Base-by-base conservation (phyloP, 2,329 filamentous ascomycete genomes). In the Zalaria sp. region DNA sequence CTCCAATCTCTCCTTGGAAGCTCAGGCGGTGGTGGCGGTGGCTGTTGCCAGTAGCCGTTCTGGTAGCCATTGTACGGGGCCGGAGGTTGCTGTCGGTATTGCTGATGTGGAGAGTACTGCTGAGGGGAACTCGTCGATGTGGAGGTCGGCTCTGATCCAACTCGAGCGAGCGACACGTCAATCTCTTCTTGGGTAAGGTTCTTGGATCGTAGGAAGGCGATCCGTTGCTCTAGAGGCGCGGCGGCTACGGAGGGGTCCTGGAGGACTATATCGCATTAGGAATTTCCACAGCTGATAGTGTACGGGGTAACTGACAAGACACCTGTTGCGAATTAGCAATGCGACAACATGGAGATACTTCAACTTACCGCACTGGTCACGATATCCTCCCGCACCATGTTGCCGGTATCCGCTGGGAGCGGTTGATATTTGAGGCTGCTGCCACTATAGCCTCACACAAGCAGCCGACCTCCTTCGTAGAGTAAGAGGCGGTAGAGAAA, bases 151-250 rank as follows among this genome's bases (percentile, higher is more conserved):
- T 72, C 74, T 53, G 77, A 77, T 48, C 81, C 79, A 37, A 77
- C 78, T 55, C 89, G 79, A 35, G 83, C 73, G 50, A 98, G 73
- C 10, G 93, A 83, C 32, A 77, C 71, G 57, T 91, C 84, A 55
- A 98, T 83, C 65, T 98, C 93, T 63, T 96, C 89, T 60, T 91
- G 83, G 1, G 89, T 96, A 42, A 98, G 73, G 62, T 98, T 96
- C 66, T 98, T 98, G 5, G 88, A 93, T 61, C 88, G 84, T 18
- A 98, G 72, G 53, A 98, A 98, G 5, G 87, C 83, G 45, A 96
- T 75, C 49, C 86, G 80, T 63, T 91, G 95, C 57, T 96, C 91
- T 47, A 94, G 67, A n/a, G 91, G 82, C 4, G 91, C 89, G 6
- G 79, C 77, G 32, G 86, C 78, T 51, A 98, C 89, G 40, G 81